Evolutionary conservation across 192 early-diverging fungal species (phyloP), one percentile per base, ranked within the genome.

Genomic region (Coemansia sp.): DNA sequence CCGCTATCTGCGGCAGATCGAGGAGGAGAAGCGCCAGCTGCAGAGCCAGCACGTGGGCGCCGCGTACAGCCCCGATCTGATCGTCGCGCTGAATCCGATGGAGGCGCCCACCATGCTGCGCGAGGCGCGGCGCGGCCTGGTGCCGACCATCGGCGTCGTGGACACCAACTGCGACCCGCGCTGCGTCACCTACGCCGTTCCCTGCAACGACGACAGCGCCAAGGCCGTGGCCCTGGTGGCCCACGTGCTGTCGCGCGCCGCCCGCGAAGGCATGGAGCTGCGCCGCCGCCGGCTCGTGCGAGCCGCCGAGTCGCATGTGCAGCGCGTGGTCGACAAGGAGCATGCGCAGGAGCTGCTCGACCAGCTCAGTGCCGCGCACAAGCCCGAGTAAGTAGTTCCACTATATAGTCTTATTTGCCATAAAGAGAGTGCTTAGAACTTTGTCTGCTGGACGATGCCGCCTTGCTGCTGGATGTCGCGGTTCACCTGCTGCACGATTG

Each of bases 141-240:
- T 98, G 26, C 95, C 95, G 20, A 88, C 92, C 7, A 84, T 98
- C 39, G 92, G 89, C 34, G 79, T 98, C 46, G 83, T 89, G 29
- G 95, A 98, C 64, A 94, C 92, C 20, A 90, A 98, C 77, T 87
- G 84, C 63, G 86, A 95, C 65, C 92, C 95, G 27, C 72, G 81
- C 11, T 55, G 59, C 7, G 92, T 96, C 26, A 86, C 89, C 2
- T 98, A 95, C 66, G 87, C 92, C 14, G 90, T 98, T 30, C 92
- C 95, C 1, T 93, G 88, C 43, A 98, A 98, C 67, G 95, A 98
- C 59, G 93, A 98, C 63, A 86, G 89, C 5, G 56, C 89, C 20
- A 68, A 81, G 10, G 85, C 84, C 31, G 81, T 98, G 8, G 83
- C 85, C 45, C 65, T 95, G 25, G 78, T 98, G 5, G 89, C 91